Conservation (phyloP, 225 moss, liverwort and hornwort species). For the Neckera pumila region DNA sequence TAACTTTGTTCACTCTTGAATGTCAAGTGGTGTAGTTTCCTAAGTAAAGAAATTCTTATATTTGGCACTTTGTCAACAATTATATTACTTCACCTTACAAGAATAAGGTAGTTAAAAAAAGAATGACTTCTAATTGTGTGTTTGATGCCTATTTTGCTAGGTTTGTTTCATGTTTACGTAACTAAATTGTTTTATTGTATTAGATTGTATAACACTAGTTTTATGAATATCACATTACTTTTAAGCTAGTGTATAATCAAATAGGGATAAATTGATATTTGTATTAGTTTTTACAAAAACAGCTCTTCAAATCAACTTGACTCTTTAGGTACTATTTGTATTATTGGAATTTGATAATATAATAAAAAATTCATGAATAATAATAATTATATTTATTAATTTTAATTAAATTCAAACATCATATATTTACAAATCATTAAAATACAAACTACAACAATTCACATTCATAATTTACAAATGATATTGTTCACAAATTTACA, state of each 20-base stretch:
- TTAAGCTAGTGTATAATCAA: too few species aligned
- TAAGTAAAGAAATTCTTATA: not conserved
- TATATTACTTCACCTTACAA: too few species aligned
- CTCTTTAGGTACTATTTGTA: too few species aligned
- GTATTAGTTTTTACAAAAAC: not conserved
- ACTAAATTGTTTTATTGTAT: not conserved
- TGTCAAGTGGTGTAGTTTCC: not conserved
- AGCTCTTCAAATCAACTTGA: rapidly evolving
- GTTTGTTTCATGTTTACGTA: not conserved
- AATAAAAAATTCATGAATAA: not conserved
- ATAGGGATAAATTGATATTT: not conserved
- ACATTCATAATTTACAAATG: not conserved
- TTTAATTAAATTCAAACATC: not conserved
- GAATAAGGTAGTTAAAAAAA: too few species aligned
- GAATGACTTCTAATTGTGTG: too few species aligned
- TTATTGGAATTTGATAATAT: not conserved
- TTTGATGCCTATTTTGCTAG: not conserved
- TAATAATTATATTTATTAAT: too few species aligned
- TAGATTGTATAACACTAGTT: not conserved
- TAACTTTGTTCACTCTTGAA: not conserved
- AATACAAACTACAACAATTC: rapidly evolving
- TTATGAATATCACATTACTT: not conserved
- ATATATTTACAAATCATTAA: not conserved
- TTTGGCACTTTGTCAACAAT: rapidly evolving
- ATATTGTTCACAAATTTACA: not conserved